Base-by-base conservation (phyloP, 73 alveolate species). In the Tetrahymena borealis region DNA sequence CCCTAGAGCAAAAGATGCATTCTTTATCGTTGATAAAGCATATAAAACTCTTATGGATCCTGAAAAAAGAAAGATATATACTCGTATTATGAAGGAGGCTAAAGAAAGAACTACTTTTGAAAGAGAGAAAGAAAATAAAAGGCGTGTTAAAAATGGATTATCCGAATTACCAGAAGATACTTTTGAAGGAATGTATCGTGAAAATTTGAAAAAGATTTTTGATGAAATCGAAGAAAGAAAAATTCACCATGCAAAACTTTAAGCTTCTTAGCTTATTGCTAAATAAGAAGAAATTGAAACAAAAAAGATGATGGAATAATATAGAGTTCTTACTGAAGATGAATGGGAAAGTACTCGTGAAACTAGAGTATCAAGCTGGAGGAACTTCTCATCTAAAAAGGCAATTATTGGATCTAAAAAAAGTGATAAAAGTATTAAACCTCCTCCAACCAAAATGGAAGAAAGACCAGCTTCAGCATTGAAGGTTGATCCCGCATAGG, bases 271-370 rank as follows among this genome's bases (percentile, higher is more conserved):
- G 43, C 95, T 96, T 91, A 96, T 97, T 92, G 94, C 98, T 77
- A 97, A 97, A 94, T 94, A 98, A 93, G 99, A 97, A 33, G 99
- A 98, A 91, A 94, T 92, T n/a, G 99, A 97, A 92, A 97, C 92
- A 32, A 92, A 96, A 93, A 43, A 85, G 38, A 96, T 96, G 95
- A 95, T 95, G 32, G 97, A 97, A 78, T 93, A 96, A 91, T 96
- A 96, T 91, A 95, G 96, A 60, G 90, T 93, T 12, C 91, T 90
- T 78, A 98, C 96, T 60, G 99, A 98, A 95, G 98, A 98, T 78
- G 98, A 97, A 39, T 98, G 99, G 99, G 99, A 98, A 90, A 96
- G 95, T 33, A 96, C 96, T 39, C 93, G 99, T 91, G 99, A 98
- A 94, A 96, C 96, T 90, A 96, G 99, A 92, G 99, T 97, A 11